Evolutionary conservation across 495 filamentous ascomycete species (phyloP).

Genomic region (Daldinia childiae): DNA sequence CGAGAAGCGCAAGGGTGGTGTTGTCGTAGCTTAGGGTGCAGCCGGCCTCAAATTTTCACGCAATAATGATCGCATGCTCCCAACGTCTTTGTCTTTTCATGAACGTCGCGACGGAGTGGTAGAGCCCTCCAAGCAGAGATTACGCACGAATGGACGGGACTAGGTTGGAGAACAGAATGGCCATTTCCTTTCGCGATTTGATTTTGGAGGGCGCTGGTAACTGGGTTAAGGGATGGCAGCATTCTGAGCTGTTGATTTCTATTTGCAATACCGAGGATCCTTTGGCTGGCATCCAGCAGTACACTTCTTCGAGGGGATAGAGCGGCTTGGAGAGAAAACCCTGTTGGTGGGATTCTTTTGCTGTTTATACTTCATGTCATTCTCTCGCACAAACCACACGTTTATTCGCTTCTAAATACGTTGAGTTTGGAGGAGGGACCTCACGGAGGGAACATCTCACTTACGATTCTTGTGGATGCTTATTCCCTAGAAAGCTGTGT

Average conservation of each 20-base stretch:
- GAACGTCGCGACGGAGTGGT: conserved; percentile 44
- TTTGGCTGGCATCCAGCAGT: conserved; percentile 27
- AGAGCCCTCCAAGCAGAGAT: conserved; percentile 44
- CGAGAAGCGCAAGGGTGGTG: conserved; percentile 87
- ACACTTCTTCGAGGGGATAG: conserved; percentile 36
- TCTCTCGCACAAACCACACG: conserved; percentile 40
- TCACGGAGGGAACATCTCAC: conserved; percentile 43
- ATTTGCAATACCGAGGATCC: conserved; percentile 36
- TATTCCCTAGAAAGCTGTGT: conserved; percentile 31
- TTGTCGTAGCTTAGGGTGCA: conserved; percentile 46
- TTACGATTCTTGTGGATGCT: conserved; percentile 48
- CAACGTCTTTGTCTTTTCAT: conserved; percentile 48
- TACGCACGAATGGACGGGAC: conserved; percentile 43
- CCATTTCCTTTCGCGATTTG: conserved; percentile 42
- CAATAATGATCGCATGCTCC: conserved; percentile 48
- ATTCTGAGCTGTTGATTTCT: conserved; percentile 28
- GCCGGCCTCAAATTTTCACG: conserved; percentile 39
- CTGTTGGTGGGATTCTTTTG: conserved; percentile 36
- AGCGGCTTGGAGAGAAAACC: conserved; percentile 42
- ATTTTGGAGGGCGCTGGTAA: conserved; percentile 31
- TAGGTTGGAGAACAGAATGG: conserved; percentile 45
- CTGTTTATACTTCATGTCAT: conserved; percentile 48
- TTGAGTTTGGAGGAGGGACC: conserved; percentile 41
- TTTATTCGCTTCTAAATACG: conserved; percentile 40
- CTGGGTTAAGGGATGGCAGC: conserved; percentile 28